Evolutionary conservation across 2,329 filamentous ascomycete genomes (phyloP).

Genomic region (Periconia sp.): DNA sequence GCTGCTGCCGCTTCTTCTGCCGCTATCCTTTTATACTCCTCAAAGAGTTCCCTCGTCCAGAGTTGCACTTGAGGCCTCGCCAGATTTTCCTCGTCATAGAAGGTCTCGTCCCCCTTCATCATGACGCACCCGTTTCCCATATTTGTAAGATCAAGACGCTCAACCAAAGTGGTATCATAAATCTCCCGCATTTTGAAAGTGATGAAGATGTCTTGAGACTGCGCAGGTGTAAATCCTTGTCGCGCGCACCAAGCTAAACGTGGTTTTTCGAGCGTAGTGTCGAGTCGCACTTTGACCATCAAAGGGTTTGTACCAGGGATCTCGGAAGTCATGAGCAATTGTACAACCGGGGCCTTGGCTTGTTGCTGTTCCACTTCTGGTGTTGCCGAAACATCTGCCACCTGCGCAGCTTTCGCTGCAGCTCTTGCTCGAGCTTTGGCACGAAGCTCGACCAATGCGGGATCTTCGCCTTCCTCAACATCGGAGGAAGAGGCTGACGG

Average conservation of each 20-base stretch:
- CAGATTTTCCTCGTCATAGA: slow-evolving; percentile 53
- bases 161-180: slow-evolving; percentile 69
- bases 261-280: slow-evolving; percentile 68
- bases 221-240: slow-evolving; percentile 57
- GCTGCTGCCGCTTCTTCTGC: slow-evolving; percentile 28
- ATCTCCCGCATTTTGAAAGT: slow-evolving; percentile 76
- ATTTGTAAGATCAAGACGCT: slow-evolving; percentile 51
- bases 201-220: slow-evolving; percentile 65
- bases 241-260: slow-evolving; percentile 69
- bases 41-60: slow-evolving; percentile 68
- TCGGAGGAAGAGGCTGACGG: slow-evolving; percentile 18
- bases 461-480: slow-evolving; percentile 34
- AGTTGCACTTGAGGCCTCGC: slow-evolving; percentile 72
- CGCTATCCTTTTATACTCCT: slow-evolving; percentile 50
- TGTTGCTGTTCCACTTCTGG: slow-evolving; percentile 4
- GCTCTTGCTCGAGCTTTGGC: slow-evolving; percentile 27
- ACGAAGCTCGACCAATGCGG: slow-evolving; percentile 28
- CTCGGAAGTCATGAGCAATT: slow-evolving; percentile 68
- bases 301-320: slow-evolving; percentile 63
- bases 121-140: slow-evolving; percentile 44
- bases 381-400: slow-evolving; percentile 1
- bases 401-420: slow-evolving; percentile 16
- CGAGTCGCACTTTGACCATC: slow-evolving; percentile 66
- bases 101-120: slow-evolving; percentile 46
- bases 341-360: slow-evolving; percentile 46